phyloP scores from a whole-genome alignment of 768 basidiomycete genomes.

The Daedalea quercina region DNA sequence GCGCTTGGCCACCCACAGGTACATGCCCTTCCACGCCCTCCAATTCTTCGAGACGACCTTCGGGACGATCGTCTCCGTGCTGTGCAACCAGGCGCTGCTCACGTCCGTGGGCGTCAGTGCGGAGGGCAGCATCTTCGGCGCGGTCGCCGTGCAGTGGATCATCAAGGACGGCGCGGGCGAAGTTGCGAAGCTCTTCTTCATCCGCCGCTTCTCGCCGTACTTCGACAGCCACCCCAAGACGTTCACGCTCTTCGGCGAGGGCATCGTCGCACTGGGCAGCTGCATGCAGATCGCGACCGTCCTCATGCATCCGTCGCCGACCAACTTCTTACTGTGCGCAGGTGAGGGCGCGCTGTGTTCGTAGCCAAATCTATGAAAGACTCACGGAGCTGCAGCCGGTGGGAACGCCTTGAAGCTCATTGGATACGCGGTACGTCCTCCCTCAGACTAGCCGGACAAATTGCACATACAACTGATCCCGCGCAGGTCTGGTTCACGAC shows the following conservation, averaged over 20 bases:
- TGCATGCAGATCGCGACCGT: constrained; percentile 21
- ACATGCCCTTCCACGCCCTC: constrained; percentile 19
- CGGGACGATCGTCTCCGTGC: constrained; percentile 20
- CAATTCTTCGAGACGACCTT: constrained; percentile 21
- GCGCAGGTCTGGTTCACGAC: constrained; percentile 22
- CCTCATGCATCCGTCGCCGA: constrained; percentile 14
- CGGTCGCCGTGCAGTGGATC: constrained; percentile 25
- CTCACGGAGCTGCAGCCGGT: constrained; percentile 15
- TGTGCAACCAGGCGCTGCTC: constrained; percentile 24
- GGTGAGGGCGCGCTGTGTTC: constrained; percentile 6
- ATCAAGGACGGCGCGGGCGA: constrained; percentile 26
- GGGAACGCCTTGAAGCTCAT: constrained; percentile 24
- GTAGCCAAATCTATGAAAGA: neutral
- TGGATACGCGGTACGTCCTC: constrained; percentile 19
- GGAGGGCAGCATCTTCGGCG: constrained; percentile 23
- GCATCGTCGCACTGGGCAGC: constrained; percentile 15
- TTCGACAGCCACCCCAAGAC: constrained; percentile 26
- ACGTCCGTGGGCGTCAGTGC: constrained; percentile 23
- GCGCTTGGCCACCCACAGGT: constrained; percentile 4
- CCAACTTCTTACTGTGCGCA: constrained; percentile 21
- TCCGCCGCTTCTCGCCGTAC: constrained; percentile 20
- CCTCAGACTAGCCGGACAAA: neutral
- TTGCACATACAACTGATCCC: neutral
- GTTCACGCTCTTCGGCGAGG: constrained; percentile 19
- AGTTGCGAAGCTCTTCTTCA: constrained; percentile 25